Conservation (phyloP, 768 basidiomycete genomes). For the Boletus bicolor region DNA sequence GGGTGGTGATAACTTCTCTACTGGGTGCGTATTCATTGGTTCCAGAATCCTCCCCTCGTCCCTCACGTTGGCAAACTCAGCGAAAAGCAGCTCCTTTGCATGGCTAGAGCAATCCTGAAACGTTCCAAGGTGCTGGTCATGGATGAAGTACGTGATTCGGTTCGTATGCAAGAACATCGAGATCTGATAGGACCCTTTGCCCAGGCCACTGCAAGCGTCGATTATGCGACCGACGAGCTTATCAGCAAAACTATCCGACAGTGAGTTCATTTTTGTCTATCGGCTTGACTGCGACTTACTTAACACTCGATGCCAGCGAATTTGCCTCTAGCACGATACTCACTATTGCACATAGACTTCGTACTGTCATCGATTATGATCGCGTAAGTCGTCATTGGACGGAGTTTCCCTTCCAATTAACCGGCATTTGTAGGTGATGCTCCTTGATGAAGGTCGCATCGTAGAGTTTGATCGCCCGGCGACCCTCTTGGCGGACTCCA, state of each 20-base stretch:
- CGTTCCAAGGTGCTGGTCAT: conserved; percentile 75
- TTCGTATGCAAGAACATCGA: neutral
- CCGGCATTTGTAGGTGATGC: conserved; percentile 51
- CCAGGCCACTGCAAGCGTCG: conserved; percentile 73
- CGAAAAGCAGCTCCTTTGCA: conserved; percentile 84
- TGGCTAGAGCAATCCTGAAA: conserved; percentile 84
- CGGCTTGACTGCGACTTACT: neutral
- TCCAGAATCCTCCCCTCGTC: neutral
- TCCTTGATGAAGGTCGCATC: conserved; percentile 76
- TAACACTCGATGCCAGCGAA: conserved; percentile 41
- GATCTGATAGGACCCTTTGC: neutral
- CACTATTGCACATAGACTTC: conserved; percentile 77
- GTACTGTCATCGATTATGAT: conserved; percentile 83
- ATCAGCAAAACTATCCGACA: conserved; percentile 79
- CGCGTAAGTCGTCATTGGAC: conserved; percentile 45
- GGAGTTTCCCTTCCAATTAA: conserved; percentile 10
- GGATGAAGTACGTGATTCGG: conserved; percentile 61
- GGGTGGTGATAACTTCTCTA: conserved; percentile 88
- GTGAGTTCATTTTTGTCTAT: conserved; percentile 39
- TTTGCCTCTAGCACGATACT: conserved; percentile 80
- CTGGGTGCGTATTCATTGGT: conserved; percentile 49
- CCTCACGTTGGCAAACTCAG: conserved; percentile 31
- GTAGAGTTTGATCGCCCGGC: conserved; percentile 72
- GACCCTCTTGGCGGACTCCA: conserved; percentile 49
- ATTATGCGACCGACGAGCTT: conserved; percentile 86